Base-by-base conservation (phyloP, 371 early-diverging fungal species). In the Sporodiniella umbellata region DNA sequence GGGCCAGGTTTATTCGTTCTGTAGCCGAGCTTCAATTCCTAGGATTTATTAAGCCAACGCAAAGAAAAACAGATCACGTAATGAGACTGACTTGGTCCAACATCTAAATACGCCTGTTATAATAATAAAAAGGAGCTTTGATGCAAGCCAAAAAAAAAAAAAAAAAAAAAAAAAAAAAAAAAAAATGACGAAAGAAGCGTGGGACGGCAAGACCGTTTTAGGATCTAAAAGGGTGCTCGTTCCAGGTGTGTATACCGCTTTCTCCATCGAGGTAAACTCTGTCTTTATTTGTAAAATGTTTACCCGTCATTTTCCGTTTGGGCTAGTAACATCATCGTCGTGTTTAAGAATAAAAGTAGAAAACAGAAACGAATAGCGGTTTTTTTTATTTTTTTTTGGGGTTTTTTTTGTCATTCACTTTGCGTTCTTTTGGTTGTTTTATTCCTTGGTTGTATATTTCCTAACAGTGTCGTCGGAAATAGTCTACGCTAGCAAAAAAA, bases 51-150 rank as follows among this genome's bases (percentile, higher is more conserved):
- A 90, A 89, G 53, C 77, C 86, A 15, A 93, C 96, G 5, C 83
- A 79, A 45, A 68, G 91, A 31, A 96, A 96, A 70, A 90, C 92
- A 3, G 97, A 96, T 62, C 96, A 96, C 72, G 93, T 94, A 4
- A 52, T 82, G 60, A 79, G 92, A 46, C 68, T 94, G 56, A 90
- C 92, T 0, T 95, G 94, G 93, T 88, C 90, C 18, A 76, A 70
- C 28, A 71, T 80, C 5, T 84, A n/a, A n/a, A n/a, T n/a, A n/a
- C n/a, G n/a, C n/a, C n/a, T n/a, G n/a, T n/a, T n/a, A n/a, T n/a
- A n/a, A n/a, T n/a, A n/a, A n/a, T n/a, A n/a, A n/a, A n/a, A n/a
- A n/a, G n/a, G n/a, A n/a, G n/a, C n/a, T n/a, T n/a, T n/a, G n/a
- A n/a, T n/a, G n/a, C n/a, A n/a, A n/a, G n/a, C n/a, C n/a, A n/a